Percentiles rank a stretch among this genome's conserved stretches.
These are phyloP conservation scores for Cryphonectria nitschkei DNA, from an alignment of 2,329 filamentous ascomycete species.

Conservation along the genomic window DNA sequence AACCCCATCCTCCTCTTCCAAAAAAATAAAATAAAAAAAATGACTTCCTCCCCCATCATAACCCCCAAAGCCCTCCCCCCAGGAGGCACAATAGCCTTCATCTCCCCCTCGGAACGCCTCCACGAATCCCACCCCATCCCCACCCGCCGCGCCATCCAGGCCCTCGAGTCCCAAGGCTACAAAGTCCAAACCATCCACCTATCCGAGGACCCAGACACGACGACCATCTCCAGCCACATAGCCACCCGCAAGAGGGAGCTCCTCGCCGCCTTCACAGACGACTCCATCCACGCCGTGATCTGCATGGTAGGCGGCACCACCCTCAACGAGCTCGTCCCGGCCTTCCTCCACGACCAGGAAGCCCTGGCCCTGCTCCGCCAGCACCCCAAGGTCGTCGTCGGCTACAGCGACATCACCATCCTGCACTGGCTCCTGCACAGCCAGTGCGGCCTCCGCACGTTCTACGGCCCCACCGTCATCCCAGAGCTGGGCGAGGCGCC, in stretches of 20 bases:
- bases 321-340: constrained; percentile 46
- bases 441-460: constrained; percentile 45
- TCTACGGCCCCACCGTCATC: constrained; percentile 47
- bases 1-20: neutral
- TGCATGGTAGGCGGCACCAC: constrained; percentile 45
- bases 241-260: constrained; percentile 43
- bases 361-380: constrained; percentile 39
- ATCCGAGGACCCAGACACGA: constrained; percentile 30
- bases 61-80: constrained; percentile 34
- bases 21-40: no score
- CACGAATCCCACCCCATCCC: constrained; percentile 38
- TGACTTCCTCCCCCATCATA: neutral
- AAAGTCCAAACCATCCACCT: constrained; percentile 40
- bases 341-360: constrained; percentile 41
- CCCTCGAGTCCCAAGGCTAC: constrained; percentile 41
- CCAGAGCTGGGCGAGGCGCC: constrained; percentile 43
- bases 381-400: constrained; percentile 47
- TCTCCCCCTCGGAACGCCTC: constrained; percentile 46
- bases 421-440: constrained; percentile 48
- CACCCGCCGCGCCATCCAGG: constrained; percentile 37
- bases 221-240: constrained; percentile 40
- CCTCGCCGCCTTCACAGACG: constrained; percentile 43
- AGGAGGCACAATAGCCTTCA: constrained; percentile 44
- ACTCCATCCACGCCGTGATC: constrained; percentile 41
- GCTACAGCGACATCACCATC: constrained; percentile 47